Evolutionary conservation across 2,329 filamentous ascomycete genomes (phyloP).

Genomic region (Aspergillus thermomutatus): DNA sequence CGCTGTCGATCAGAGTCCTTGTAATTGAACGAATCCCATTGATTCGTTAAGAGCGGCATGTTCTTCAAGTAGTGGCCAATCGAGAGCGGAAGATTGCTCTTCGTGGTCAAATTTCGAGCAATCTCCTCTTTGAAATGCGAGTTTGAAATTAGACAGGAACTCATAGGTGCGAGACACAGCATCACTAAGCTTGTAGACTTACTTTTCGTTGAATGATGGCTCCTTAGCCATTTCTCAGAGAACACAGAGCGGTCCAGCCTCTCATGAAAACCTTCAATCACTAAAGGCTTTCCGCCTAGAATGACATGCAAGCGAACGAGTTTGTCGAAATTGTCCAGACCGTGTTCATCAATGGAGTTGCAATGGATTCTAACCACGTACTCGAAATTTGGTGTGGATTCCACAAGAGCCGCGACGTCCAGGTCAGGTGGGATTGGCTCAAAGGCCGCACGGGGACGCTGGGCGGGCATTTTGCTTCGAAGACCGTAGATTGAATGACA

Average conservation of each 20-base stretch:
- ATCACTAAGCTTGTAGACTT: constrained; percentile 25
- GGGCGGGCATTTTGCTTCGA: constrained; percentile 63
- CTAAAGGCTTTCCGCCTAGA: constrained; percentile 77
- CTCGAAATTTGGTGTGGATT: constrained; percentile 77
- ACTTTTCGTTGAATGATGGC: constrained; percentile 77
- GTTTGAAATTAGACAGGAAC: constrained; percentile 13
- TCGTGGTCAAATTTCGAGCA: constrained; percentile 73
- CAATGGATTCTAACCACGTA: constrained; percentile 78
- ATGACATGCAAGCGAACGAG: constrained; percentile 81
- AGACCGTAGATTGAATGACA: not conserved
- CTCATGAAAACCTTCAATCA: constrained; percentile 84
- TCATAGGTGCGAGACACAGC: not conserved
- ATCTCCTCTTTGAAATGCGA: constrained; percentile 62
- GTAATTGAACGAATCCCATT: constrained; percentile 73
- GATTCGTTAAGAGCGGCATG: constrained; percentile 77
- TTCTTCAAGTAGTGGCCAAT: constrained; percentile 87
- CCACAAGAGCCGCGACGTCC: constrained; percentile 71
- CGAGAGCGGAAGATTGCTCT: constrained; percentile 75
- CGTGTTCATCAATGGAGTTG: constrained; percentile 72
- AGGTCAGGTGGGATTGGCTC: constrained; percentile 86
- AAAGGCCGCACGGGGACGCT: constrained; percentile 82
- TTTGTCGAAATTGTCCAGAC: constrained; percentile 77
- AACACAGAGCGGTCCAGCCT: constrained; percentile 75
- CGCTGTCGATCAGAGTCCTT: constrained; percentile 77
- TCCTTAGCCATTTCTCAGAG: constrained; percentile 73